A percentile compares a stretch with the other conserved stretches of the same genome.
Evolutionary conservation across 495 filamentous ascomycete genomes (phyloP).

Genomic region (Penicillium diatomitis): DNA sequence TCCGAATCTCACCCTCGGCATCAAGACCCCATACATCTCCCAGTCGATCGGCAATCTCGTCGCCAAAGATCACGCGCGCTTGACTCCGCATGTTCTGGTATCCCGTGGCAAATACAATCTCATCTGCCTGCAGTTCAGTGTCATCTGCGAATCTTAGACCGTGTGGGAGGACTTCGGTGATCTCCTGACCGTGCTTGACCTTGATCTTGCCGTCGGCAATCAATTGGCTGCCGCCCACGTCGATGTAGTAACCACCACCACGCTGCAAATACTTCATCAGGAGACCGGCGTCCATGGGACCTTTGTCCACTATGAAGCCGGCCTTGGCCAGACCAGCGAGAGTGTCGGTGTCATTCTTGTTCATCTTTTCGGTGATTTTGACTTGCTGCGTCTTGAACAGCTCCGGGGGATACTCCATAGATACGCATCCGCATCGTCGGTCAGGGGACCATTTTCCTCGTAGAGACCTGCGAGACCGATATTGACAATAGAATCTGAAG

Average conservation of each 20-base stretch:
- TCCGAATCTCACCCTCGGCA: constrained; percentile 63
- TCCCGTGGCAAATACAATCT: constrained; percentile 76
- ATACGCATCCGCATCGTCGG: constrained; percentile 56
- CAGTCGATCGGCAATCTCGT: constrained; percentile 55
- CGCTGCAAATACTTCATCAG: constrained; percentile 67
- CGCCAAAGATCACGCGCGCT: constrained; percentile 55
- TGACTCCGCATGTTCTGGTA: constrained; percentile 70
- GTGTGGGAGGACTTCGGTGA: constrained; percentile 49
- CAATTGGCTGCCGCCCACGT: constrained; percentile 59
- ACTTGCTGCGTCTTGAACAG: constrained; percentile 50
- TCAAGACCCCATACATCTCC: constrained; percentile 72
- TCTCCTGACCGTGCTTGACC: constrained; percentile 62
- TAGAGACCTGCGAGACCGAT: constrained; percentile 52
- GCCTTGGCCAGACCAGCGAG: constrained; percentile 52
- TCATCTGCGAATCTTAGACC: constrained; percentile 61
- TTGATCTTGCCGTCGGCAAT: constrained; percentile 70
- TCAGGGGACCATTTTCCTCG: constrained; percentile 43
- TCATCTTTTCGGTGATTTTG: constrained; percentile 41
- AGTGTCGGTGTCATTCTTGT: constrained; percentile 36
- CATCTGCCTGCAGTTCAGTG: constrained; percentile 59
- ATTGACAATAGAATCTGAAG: constrained; percentile 42
- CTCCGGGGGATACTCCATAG: constrained; percentile 46
- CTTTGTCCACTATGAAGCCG: constrained; percentile 62
- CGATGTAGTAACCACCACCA: constrained; percentile 75
- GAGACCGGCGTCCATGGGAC: constrained; percentile 56